Evolutionary conservation across 345 rosid genomes (phyloP), one percentile per base, ranked within the genome.

Genomic region (Moringa oleifera): DNA sequence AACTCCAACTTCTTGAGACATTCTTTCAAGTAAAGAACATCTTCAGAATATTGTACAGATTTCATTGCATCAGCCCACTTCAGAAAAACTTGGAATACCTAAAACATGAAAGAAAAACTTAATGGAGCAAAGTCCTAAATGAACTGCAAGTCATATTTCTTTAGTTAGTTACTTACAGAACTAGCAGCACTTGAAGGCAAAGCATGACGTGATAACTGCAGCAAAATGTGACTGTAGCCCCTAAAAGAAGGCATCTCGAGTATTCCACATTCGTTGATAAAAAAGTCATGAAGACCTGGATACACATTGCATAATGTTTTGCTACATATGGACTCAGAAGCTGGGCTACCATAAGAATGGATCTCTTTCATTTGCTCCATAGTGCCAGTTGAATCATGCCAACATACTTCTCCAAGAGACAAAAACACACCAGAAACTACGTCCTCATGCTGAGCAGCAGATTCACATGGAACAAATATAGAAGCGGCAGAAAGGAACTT

Each of bases 211-310:
- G 96, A 85, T 58, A 90, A 65, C 67, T 88, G 85, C 57, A 59
- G 75, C 63, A 94, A 66, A 68, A 88, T 88, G 64, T 83, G 73
- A 61, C 83, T 74, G 65, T 94, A 90, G 58, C 74, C 67, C 66
- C 36, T 64, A 52, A 73, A 80, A 56, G 90, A 77, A 70, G 99
- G 97, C 58, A 68, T 61, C 79, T 90, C 95, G 22, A 57, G 74
- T 59, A 88, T 92, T 59, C 87, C 83, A 66, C 99, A 88, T 21
- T 78, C 78, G 51, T 75, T 81, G 61, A 93, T 89, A 77, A 90
- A 90, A 72, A 94, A 94, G 13, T 85, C 89, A 75, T 70, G 85
- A 59, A 94, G 91, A 62, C 97, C 88, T 1, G 95, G 86, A 75
- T 90, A 94, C 57, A 86, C 69, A 81, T 71, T 68, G 72, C 80